Conservation (phyloP, 2,329 filamentous ascomycete genomes). For the Colletotrichum sp. region DNA sequence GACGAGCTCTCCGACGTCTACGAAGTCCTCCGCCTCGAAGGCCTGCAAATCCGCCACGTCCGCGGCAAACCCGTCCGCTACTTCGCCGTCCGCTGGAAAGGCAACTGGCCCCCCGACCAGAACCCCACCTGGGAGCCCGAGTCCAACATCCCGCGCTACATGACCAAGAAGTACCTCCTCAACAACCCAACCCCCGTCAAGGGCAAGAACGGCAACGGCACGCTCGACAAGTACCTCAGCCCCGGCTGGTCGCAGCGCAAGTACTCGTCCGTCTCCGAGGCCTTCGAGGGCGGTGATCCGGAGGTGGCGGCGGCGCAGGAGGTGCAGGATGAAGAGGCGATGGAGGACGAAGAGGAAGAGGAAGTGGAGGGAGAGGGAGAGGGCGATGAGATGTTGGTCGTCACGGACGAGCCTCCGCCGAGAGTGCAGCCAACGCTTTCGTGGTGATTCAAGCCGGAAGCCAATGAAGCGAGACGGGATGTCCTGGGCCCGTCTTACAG, state of each 20-base stretch:
- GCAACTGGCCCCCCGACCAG: constrained; percentile 59
- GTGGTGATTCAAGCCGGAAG: not conserved
- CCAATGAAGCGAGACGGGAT: not conserved
- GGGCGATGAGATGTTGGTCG: constrained; percentile 32
- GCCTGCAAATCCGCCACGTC: constrained; percentile 40
- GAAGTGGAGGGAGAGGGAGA: constrained; percentile 7
- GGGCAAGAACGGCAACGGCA: not conserved
- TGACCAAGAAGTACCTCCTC: constrained; percentile 47
- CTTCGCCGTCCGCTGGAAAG: constrained; percentile 61
- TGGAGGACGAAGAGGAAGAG: constrained; percentile 30
- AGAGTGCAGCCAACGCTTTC: not conserved
- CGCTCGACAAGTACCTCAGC: not conserved
- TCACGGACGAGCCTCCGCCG: constrained; percentile 26
- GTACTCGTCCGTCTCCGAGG: constrained; percentile 38
- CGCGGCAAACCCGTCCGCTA: constrained; percentile 42
- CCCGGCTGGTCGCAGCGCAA: constrained; percentile 25
- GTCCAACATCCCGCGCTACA: constrained; percentile 47
- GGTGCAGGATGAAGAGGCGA: constrained; percentile 15
- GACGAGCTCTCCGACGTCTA: constrained; percentile 33
- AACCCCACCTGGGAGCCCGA: constrained; percentile 65
- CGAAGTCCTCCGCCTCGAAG: constrained; percentile 51
- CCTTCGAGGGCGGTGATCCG: constrained; percentile 29
- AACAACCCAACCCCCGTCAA: constrained; percentile 27
- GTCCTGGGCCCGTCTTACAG: not conserved
- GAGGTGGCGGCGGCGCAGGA: constrained; percentile 27